Base-by-base conservation (phyloP, 805 yeast genomes). In the Groenewaldozyma salmanticensis region DNA sequence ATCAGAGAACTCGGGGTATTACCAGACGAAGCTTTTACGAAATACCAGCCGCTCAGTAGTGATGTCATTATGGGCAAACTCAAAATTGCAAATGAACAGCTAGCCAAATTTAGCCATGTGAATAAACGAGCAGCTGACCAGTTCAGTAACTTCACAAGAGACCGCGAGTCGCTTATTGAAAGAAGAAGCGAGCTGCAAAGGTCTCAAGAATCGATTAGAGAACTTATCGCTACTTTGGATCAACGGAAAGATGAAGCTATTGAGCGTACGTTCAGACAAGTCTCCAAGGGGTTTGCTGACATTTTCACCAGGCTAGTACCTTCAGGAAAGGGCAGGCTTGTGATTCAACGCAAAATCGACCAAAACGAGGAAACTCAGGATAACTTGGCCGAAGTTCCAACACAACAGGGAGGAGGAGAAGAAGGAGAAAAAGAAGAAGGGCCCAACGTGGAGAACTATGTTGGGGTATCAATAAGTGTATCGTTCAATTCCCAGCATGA, bases 81-180 rank as follows among this genome's bases (percentile, higher is more conserved):
- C 45, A 77, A 74, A 39, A 60, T 60, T 21, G 71, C 75, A 4
- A 75, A 78, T 33, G 73, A 71, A 27, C 73, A 71, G 21, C 63
- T 90, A 31, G 72, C 75, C 34, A 69, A 74, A 50, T 80, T 74
- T 57, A 72, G 75, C 19, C 94, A 86, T 58, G 82, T 92, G 38
- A 90, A 90, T 62, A 82, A 81, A 57, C 84, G 86, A 54, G 96
- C 97, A 0, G 66, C 82, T 49, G 96, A 88, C 52, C 95, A 88
- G 55, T 84, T 72, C 54, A 63, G 70, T 38, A 77, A 75, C 32
- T 87, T 86, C 56, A 74, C 81, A 16, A 75, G 72, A 43, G 92
- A 88, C 58, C 70, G 81, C 40, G 79, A 75, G 37, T 81, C 77
- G 3, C 65, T 90, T 44, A 70, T 70, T 1, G 65, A 62, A 19